phyloP scores from a whole-genome alignment of 2,329 filamentous ascomycete genomes.

The Ceratocystis albifundus region DNA sequence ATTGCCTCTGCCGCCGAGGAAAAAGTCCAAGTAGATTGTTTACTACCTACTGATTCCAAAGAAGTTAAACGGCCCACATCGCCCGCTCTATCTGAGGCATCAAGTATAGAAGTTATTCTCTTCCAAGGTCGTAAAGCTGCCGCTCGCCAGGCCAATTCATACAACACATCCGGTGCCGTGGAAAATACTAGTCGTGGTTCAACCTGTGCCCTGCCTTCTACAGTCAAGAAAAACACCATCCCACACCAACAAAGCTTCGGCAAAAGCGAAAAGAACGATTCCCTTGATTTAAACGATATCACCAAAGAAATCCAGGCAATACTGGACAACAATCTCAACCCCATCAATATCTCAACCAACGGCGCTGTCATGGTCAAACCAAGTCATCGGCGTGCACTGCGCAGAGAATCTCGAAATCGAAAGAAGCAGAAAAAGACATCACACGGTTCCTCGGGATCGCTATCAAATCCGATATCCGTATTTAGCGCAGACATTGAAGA shows the following conservation, averaged over 20 bases:
- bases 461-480: constrained; percentile 2
- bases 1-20: neutral
- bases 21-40: neutral
- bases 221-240: neutral
- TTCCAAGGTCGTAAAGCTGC: constrained; percentile 45
- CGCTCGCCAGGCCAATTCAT: neutral
- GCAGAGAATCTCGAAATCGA: constrained; percentile 23
- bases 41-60: constrained; percentile 7
- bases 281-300: constrained; percentile 1
- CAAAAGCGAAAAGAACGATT: neutral
- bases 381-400: constrained; percentile 16
- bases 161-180: neutral
- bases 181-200: neutral
- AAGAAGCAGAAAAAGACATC: constrained; percentile 23
- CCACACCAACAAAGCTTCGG: neutral
- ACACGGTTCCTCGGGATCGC: neutral
- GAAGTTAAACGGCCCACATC: constrained; percentile 4
- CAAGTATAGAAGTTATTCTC: constrained; percentile 52
- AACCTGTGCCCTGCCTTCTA: neutral
- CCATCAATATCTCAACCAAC: neutral
- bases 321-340: neutral
- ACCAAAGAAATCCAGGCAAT: constrained; percentile 11
- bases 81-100: constrained; percentile 9
- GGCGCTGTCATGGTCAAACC: constrained; percentile 17
- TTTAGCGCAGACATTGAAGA: neutral